Evolutionary conservation across 2,329 filamentous ascomycete species (phyloP), one percentile per base, ranked within the genome.

Genomic region (Stachybotrys chartarum): DNA sequence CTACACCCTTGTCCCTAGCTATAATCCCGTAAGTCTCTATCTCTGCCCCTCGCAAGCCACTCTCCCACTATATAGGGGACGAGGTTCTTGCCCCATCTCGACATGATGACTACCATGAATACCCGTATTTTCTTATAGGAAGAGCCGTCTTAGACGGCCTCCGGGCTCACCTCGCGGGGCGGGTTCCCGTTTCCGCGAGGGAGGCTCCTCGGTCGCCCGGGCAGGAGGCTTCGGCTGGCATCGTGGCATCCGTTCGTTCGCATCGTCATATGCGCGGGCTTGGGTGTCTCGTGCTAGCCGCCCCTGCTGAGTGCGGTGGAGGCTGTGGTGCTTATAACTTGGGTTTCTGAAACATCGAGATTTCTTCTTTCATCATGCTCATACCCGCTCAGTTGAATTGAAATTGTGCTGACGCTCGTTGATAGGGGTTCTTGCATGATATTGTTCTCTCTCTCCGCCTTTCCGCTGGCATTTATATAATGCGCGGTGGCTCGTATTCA

Each of bases 71-170:
- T 14, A 3, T 42, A 14, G 8, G 8, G 35, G 8, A 42, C 35
- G 8, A 10, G 8, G 35, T 42, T 6, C 14, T 42, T 10, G 10
- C 14, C 14, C 35, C 14, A 42, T 42, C 35, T 42, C 35, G 35
- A 42, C 60, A 74, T 75, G 73, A 75, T 75, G 73, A 73, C 63
- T 65, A 66, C 59, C 64, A 68, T 71, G 63, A 64, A 71, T 71
- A 71, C 72, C 72, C 66, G 59, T 60, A 63, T 63, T 58, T 60
- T 61, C 62, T 68, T 64, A 68, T 72, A 75, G 73, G 73, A 75
- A 75, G 73, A 75, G 73, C 73, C 73, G 73, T 75, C 71, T 75
- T 66, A 75, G 73, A 75, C 73, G 60, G 63, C 66, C 64, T 61
- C 56, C 64, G 64, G 62, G 63, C 54, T 53, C 39, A 52, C 53